Evolutionary conservation across 78 protist genomes (phyloP).

Genomic region (Blattamonas nauphoetae): DNA sequence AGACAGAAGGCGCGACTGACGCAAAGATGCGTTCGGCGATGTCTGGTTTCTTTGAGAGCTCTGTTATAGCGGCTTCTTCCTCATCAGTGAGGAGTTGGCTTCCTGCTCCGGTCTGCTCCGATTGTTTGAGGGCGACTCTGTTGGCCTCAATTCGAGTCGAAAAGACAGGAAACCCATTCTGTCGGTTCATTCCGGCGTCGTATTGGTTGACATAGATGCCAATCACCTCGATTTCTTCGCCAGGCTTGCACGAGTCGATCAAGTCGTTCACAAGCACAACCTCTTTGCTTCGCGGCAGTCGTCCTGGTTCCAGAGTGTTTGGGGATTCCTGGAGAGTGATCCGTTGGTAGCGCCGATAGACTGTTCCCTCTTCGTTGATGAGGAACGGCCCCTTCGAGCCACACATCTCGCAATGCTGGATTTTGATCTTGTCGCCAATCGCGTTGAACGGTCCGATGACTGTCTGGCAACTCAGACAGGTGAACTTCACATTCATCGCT

Average conservation of each 20-base stretch:
- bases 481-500: constrained; percentile 41
- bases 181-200: constrained; percentile 62
- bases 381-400: constrained; percentile 73
- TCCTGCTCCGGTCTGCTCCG: not conserved
- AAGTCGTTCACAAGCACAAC: constrained; percentile 79
- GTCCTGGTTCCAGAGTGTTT: constrained; percentile 94
- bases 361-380: constrained; percentile 47
- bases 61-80: constrained; percentile 56
- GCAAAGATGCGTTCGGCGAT: constrained; percentile 51
- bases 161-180: constrained; percentile 94
- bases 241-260: constrained; percentile 85
- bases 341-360: constrained; percentile 87
- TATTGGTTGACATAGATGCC: constrained; percentile 43
- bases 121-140: constrained; percentile 28
- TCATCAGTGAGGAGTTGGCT: constrained; percentile 41
- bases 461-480: constrained; percentile 71
- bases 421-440: not conserved
- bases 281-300: constrained; percentile 90
- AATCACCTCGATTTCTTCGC: constrained; percentile 79
- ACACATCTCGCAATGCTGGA: constrained; percentile 54
- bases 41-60: constrained; percentile 50
- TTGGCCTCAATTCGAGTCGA: constrained; percentile 90
- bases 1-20: constrained; percentile 93
- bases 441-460: constrained; percentile 58
- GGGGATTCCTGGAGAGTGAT: constrained; percentile 93